Conservation (phyloP, 805 yeast species). For the Monosporozyma unispora region DNA sequence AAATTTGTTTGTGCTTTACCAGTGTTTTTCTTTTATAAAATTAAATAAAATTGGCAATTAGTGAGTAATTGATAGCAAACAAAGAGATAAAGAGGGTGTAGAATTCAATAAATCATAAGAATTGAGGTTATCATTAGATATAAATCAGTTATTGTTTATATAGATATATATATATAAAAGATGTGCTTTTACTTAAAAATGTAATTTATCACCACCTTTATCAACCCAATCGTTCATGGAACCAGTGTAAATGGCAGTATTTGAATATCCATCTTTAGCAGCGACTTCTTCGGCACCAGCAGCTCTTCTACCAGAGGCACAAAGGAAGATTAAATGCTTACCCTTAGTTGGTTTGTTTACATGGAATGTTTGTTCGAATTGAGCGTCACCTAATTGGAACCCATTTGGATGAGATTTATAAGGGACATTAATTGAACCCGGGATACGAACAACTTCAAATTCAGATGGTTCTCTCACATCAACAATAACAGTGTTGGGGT, state of each 20-base stretch:
- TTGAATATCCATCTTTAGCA: slow-evolving; percentile 65
- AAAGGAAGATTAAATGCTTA: slow-evolving; percentile 67
- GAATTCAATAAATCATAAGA: too few species aligned
- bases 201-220: slow-evolving; percentile 21
- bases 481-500: slow-evolving; percentile 45
- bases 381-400: slow-evolving; percentile 56
- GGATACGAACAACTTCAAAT: slow-evolving; percentile 58
- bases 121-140: too few species aligned
- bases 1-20: neutral
- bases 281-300: slow-evolving; percentile 79
- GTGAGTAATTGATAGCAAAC: neutral
- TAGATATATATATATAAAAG: neutral
- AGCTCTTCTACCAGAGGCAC: slow-evolving; percentile 81
- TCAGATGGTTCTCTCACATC: slow-evolving; percentile 88
- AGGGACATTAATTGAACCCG: slow-evolving; percentile 77
- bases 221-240: slow-evolving; percentile 73
- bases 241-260: slow-evolving; percentile 72
- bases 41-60: neutral
- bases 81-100: too few species aligned
- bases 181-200: slow-evolving; percentile 5
- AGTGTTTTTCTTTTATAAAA: neutral
- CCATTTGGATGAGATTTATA: slow-evolving; percentile 83
- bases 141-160: slow-evolving; percentile 3
- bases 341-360: slow-evolving; percentile 58
- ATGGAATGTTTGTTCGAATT: slow-evolving; percentile 65